Evolutionary conservation across 2,329 filamentous ascomycete species (phyloP).

Genomic region (Thielaviopsis musarum): DNA sequence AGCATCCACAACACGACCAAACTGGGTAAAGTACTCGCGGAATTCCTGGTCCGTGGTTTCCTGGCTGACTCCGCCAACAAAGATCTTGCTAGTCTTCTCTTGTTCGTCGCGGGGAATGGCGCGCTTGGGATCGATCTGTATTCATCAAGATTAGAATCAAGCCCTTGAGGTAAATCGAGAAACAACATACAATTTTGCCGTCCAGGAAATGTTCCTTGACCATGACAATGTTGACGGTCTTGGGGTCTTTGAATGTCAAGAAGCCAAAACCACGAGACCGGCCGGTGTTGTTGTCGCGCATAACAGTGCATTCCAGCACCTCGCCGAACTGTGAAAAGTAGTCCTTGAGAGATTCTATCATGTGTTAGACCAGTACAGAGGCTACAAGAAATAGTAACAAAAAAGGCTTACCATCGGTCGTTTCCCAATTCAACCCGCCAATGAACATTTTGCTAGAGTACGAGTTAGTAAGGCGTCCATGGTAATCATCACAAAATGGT

Average conservation of each 20-base stretch:
- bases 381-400: not conserved
- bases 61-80: constrained; percentile 93
- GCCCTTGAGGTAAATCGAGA: not conserved
- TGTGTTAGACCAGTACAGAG: constrained; percentile 9
- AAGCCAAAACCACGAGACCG: constrained; percentile 94
- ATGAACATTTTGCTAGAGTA: constrained; percentile 92
- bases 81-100: constrained; percentile 96
- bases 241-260: constrained; percentile 91
- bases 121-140: constrained; percentile 88
- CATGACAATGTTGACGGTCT: constrained; percentile 98
- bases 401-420: constrained; percentile 68
- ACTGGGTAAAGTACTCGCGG: constrained; percentile 90
- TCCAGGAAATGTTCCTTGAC: constrained; percentile 98
- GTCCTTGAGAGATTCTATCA: constrained; percentile 76
- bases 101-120: constrained; percentile 96
- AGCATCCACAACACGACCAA: constrained; percentile 88
- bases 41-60: constrained; percentile 95
- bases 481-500: not conserved
- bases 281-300: constrained; percentile 88
- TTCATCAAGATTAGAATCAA: not conserved
- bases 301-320: constrained; percentile 96
- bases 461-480: not conserved
- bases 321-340: constrained; percentile 98
- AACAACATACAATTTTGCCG: constrained; percentile 75
- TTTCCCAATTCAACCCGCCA: constrained; percentile 97